A percentile compares a stretch with the other conserved stretches of the same genome.
These are phyloP conservation scores for Solanum chmielewskii DNA, from an alignment of 257 asterid species.

Conservation along the genomic window DNA sequence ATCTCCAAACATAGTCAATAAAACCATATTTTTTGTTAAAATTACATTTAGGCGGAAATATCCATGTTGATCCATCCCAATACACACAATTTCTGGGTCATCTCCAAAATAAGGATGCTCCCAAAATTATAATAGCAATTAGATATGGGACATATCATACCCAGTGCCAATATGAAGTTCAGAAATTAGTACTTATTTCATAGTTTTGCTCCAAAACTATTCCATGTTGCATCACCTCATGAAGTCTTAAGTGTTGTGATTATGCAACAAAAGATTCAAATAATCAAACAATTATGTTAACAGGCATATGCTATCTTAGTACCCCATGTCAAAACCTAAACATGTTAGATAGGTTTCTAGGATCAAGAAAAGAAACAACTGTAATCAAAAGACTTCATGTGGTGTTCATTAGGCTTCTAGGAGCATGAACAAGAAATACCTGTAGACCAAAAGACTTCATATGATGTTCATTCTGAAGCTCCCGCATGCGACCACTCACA, in stretches of 20 bases:
- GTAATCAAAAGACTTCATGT: conserved; percentile 69
- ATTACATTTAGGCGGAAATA: background rate
- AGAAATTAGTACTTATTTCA: background rate
- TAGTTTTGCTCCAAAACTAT: background rate
- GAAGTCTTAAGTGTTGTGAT: background rate
- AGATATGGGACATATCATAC: background rate
- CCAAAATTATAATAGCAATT: background rate
- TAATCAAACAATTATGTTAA: background rate
- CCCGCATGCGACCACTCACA: conserved; percentile 90
- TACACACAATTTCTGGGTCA: background rate
- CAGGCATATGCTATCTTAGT: background rate
- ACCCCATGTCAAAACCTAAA: background rate
- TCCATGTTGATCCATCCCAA: background rate
- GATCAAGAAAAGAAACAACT: conserved; percentile 29
- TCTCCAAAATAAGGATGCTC: background rate
- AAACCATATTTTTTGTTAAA: background rate
- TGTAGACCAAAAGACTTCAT: conserved; percentile 82
- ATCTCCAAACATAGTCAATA: background rate
- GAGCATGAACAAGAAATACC: conserved; percentile 31
- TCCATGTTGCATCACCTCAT: background rate
- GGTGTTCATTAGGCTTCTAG: conserved; percentile 29
- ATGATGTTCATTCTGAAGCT: conserved; percentile 78
- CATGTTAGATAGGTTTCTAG: background rate
- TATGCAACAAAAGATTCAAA: background rate
- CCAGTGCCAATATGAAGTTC: background rate